Evolutionary conservation across 768 basidiomycete genomes (phyloP).

Genomic region (Boletus sp.): DNA sequence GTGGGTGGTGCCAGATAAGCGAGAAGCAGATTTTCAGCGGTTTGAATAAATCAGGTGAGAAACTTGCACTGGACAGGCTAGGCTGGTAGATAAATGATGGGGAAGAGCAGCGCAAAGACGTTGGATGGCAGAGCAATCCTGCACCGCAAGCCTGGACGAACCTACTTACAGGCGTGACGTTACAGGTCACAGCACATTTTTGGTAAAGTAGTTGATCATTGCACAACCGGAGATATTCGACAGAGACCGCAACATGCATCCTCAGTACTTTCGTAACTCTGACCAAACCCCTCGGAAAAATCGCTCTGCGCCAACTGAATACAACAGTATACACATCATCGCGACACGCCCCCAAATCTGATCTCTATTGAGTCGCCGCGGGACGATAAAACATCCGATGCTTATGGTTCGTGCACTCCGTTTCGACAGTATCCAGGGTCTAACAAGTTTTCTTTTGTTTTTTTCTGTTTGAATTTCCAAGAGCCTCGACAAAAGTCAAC

Average conservation of each 20-base stretch:
- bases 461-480: background rate
- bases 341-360: background rate
- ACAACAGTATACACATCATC: too few species aligned
- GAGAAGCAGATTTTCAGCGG: conserved; percentile 6
- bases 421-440: background rate
- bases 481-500: background rate
- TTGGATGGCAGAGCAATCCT: conserved; percentile 27
- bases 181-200: conserved; percentile 32
- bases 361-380: background rate
- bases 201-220: conserved; percentile 34
- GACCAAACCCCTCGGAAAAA: background rate
- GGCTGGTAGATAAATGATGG: conserved; percentile 9
- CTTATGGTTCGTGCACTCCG: background rate
- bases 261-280: background rate
- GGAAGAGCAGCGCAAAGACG: conserved; percentile 12
- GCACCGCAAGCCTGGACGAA: conserved; percentile 29
- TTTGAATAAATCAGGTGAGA: conserved; percentile 11
- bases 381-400: background rate
- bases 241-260: background rate
- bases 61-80: conserved; percentile 5
- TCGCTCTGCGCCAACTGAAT: background rate
- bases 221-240: conserved; percentile 17
- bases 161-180: conserved; percentile 38
- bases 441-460: background rate
- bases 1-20: conserved; percentile 1